Percentiles rank a stretch among this genome's conserved stretches.
Conservation (phyloP, 495 filamentous ascomycete genomes). For the Aspergillus ostianus region DNA sequence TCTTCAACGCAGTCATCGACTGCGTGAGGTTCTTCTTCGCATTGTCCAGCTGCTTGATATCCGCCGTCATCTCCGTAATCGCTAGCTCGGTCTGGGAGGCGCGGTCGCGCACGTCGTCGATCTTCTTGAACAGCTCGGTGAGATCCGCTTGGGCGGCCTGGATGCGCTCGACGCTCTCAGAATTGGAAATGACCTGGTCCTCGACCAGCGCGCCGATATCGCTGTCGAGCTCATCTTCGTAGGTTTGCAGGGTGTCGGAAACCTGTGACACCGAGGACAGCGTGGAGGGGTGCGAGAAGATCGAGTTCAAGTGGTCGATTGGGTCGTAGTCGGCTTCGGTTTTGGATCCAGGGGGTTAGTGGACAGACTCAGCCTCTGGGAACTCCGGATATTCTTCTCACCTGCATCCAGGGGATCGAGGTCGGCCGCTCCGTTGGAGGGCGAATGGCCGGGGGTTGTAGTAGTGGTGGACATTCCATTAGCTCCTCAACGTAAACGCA, state of each 20-base stretch:
- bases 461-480: slow-evolving; percentile 43
- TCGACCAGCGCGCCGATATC: slow-evolving; percentile 76
- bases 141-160: slow-evolving; percentile 87
- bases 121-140: slow-evolving; percentile 86
- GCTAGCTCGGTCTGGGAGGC: slow-evolving; percentile 90
- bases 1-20: slow-evolving; percentile 97
- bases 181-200: slow-evolving; percentile 80
- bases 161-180: slow-evolving; percentile 84
- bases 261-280: slow-evolving; percentile 74
- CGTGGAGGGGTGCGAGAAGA: slow-evolving; percentile 90
- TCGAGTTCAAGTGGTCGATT: slow-evolving; percentile 85
- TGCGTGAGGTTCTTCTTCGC: slow-evolving; percentile 95
- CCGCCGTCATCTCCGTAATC: slow-evolving; percentile 98
- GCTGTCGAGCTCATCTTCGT: slow-evolving; percentile 80
- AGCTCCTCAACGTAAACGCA: slow-evolving; percentile 24
- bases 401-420: slow-evolving; percentile 47
- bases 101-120: slow-evolving; percentile 87
- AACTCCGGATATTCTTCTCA: slow-evolving; percentile 16
- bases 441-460: slow-evolving; percentile 37
- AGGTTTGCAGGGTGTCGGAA: slow-evolving; percentile 65
- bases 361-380: slow-evolving; percentile 19
- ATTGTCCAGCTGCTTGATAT: slow-evolving; percentile 96
- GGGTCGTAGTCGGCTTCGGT: slow-evolving; percentile 85
- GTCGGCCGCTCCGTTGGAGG: slow-evolving; percentile 34
- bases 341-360: not conserved